phyloP scores from a whole-genome alignment of 1,139 yeast species.

The Diutina ranongensis region DNA sequence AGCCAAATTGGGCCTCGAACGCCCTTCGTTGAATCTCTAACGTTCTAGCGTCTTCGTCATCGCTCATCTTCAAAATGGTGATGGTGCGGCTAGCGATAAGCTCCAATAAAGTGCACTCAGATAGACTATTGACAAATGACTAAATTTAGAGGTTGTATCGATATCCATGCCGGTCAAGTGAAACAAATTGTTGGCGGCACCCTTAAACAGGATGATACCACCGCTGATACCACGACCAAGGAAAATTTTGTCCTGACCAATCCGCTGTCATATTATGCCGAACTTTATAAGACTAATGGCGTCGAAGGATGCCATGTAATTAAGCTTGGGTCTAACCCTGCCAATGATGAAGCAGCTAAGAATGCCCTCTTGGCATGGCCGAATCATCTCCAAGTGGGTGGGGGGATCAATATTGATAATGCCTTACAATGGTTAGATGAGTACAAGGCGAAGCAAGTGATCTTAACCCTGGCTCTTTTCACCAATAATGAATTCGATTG shows the following conservation, averaged over 20 bases:
- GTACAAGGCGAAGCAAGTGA: conserved; percentile 65
- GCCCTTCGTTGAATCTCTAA: conserved; percentile 47
- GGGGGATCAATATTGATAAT: conserved; percentile 71
- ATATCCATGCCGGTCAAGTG: conserved; percentile 87
- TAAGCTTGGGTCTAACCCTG: conserved; percentile 65
- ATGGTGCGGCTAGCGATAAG: not conserved
- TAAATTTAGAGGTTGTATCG: conserved; percentile 86
- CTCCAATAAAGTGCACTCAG: not conserved
- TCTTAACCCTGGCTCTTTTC: conserved; percentile 88
- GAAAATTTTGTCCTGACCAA: conserved; percentile 78
- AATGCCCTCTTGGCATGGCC: conserved; percentile 76
- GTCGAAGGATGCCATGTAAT: conserved; percentile 84
- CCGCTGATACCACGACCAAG: conserved; percentile 21
- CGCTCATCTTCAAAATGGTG: not conserved
- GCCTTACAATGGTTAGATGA: conserved; percentile 62
- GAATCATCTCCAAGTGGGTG: conserved; percentile 69
- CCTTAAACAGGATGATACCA: conserved; percentile 40
- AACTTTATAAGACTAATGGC: conserved; percentile 46
- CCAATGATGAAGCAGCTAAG: conserved; percentile 74
- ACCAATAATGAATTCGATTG: conserved; percentile 44
- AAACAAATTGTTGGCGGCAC: conserved; percentile 97
- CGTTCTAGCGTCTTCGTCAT: conserved; percentile 25
- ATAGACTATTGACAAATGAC: conserved; percentile 64
- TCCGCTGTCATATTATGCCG: conserved; percentile 67
- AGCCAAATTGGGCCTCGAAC: conserved; percentile 63